Evolutionary conservation across 1,284 basidiomycete genomes (phyloP), one percentile per base, ranked within the genome.

Genomic region (Violaceomyces palustris): DNA sequence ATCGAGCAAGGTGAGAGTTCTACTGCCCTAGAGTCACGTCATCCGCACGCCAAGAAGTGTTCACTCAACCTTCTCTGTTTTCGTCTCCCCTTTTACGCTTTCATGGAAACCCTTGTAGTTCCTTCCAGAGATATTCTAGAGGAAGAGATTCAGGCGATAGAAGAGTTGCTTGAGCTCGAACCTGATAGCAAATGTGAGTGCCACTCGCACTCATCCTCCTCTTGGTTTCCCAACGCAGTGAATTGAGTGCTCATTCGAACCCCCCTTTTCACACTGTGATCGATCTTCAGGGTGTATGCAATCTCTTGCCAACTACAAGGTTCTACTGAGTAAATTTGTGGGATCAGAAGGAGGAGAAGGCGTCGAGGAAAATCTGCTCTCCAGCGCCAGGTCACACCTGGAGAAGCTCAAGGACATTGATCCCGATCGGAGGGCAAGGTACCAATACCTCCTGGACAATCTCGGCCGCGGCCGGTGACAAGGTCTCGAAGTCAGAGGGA

Each of bases 101-200:
- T n/a, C n/a, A n/a, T n/a, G n/a, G n/a, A 45, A 23, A 17, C 8
- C 32, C n/a, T n/a, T n/a, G n/a, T n/a, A 37, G 48, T 40, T 19
- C 42, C 48, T 3, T 17, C 28, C 5, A 31, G 29, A 1, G 70
- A 73, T 0, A 69, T 86, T 3, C 74, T 97, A 6, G 75, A 80
- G 39, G 79, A 84, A n/a, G 93, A 99, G 74, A 85, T 97, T 25
- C 65, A 68, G 1, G 79, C 81, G 5, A 92, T 97, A 39, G 78
- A 85, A 58, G 89, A 94, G 60, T 78, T 99, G n/a, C 77, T 91
- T 28, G 83, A 86, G 35, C 83, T 91, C 47, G 88, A 97, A 69
- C 85, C 91, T 1, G 88, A 93, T 56, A 89, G 88, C 58, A 94
- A 90, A 79, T 97, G 93, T 89, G 69, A 47, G 84, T 72, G 9